Base-by-base conservation (phyloP, 2,329 filamentous ascomycete genomes). In the Penicillium thymicola region DNA sequence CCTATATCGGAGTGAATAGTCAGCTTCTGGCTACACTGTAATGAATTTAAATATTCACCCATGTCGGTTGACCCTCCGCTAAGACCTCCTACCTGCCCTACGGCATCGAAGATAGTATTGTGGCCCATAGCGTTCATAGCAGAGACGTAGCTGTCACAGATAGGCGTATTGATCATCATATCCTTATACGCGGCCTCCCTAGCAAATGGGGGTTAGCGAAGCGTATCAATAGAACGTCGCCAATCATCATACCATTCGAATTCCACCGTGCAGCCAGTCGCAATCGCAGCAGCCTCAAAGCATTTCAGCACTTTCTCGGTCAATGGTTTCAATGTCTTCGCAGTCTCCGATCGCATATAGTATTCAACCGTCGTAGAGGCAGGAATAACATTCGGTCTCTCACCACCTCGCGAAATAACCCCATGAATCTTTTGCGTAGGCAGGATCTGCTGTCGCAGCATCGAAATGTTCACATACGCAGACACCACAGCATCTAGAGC, bases 401-500 rank as follows among this genome's bases (percentile, higher is more conserved):
- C 72, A 0, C 82, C 82, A 6, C 82, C 82, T 40, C 80, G 64
- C 0, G 76, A 76, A 51, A 85, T 81, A 42, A 82, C 75, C 0
- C 81, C 76, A 55, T 83, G 78, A 16, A 82, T 74, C 30, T 78
- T 77, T 59, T 80, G 75, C 27, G 76, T 76, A 0, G 81, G 79
- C 58, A 77, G 73, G 4, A 81, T 78, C 66, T 85, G 82, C 67
- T 85, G 82, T 2, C 83, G 75, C 7, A 85, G 72, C 3, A 81
- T 74, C 0, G 79, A 79, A 11, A 85, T 68, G 45, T 68, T 70
- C 27, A 70, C 65, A 57, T 75, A 76, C 0, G 70, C 78, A 0
- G 76, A 75, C 3, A 85, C 73, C 14, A 83, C 71, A 0, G 82
- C 82, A 61, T 85, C 83, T 1, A 85, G 74, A 0, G 83, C 83